phyloP scores from a whole-genome alignment of 768 basidiomycete genomes.

The Kwoniella mangroviensis region DNA sequence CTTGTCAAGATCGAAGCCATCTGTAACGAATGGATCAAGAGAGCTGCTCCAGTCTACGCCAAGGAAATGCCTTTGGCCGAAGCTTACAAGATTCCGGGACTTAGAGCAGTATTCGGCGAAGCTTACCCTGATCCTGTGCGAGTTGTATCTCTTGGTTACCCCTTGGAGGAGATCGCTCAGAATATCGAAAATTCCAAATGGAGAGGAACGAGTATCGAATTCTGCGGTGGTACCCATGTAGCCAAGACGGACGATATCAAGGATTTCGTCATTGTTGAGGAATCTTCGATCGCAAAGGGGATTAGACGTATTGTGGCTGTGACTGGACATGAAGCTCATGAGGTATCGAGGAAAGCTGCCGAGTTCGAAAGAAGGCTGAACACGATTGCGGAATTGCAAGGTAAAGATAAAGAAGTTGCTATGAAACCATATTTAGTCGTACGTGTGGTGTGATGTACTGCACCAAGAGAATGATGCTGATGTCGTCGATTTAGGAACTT shows the following conservation, averaged over 20 bases:
- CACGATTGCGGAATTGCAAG: slow-evolving; percentile 65
- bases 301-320: slow-evolving; percentile 92
- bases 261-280: slow-evolving; percentile 90
- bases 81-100: slow-evolving; percentile 86
- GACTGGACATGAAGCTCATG: slow-evolving; percentile 89
- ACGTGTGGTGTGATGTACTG: slow-evolving; percentile 18
- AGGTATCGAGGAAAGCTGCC: slow-evolving; percentile 72
- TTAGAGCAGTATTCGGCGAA: slow-evolving; percentile 97
- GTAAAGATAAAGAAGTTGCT: slow-evolving; percentile 83
- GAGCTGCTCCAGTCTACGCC: slow-evolving; percentile 85
- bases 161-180: slow-evolving; percentile 79
- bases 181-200: slow-evolving; percentile 90
- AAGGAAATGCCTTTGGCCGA: slow-evolving; percentile 78
- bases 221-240: slow-evolving; percentile 99
- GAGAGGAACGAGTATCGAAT: slow-evolving; percentile 89
- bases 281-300: slow-evolving; percentile 97
- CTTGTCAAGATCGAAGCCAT: slow-evolving; percentile 80
- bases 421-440: slow-evolving; percentile 70
- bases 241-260: slow-evolving; percentile 97
- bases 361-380: slow-evolving; percentile 69
- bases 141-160: slow-evolving; percentile 87
- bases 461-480: neutral
- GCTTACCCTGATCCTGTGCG: slow-evolving; percentile 96
- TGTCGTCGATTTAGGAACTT: slow-evolving; percentile 68
- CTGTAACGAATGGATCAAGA: slow-evolving; percentile 85